Evolutionary conservation across 192 early-diverging fungal genomes (phyloP).

Genomic region (Gryganskiella cystojenkinii): DNA sequence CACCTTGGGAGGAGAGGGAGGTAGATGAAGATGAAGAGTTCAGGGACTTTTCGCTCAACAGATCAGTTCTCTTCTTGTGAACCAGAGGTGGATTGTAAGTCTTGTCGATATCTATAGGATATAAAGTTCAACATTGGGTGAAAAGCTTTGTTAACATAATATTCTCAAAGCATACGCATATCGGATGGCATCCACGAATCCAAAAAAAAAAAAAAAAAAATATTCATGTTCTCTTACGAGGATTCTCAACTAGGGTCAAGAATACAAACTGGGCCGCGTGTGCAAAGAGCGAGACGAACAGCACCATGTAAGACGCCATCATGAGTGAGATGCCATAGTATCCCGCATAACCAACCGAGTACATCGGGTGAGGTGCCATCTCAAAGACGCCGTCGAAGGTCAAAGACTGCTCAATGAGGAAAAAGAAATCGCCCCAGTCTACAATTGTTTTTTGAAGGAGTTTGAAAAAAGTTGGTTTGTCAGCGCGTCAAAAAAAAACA

Average conservation of each 20-base stretch:
- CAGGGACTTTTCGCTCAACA: constrained; percentile 26
- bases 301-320: constrained; percentile 88
- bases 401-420: constrained; percentile 87
- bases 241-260: constrained; percentile 91
- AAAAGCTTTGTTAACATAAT: too few relatives aligned
- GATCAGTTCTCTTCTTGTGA: constrained; percentile 29
- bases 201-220: background rate
- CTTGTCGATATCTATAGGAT: constrained; percentile 65
- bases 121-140: too few relatives aligned
- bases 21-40: background rate
- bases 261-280: constrained; percentile 92
- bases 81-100: constrained; percentile 63
- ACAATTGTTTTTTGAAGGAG: constrained; percentile 1
- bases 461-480: background rate
- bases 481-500: constrained; percentile 4
- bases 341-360: constrained; percentile 97
- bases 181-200: background rate
- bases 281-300: constrained; percentile 88
- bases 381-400: constrained; percentile 96
- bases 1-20: background rate
- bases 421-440: constrained; percentile 99
- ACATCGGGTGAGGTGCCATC: constrained; percentile 99
- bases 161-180: too few relatives aligned
- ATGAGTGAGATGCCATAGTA: constrained; percentile 96
- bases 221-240: constrained; percentile 62